These are phyloP conservation scores for Dacryopinax primogenitus DNA, from an alignment of 768 basidiomycete genomes.

Conservation along the genomic window DNA sequence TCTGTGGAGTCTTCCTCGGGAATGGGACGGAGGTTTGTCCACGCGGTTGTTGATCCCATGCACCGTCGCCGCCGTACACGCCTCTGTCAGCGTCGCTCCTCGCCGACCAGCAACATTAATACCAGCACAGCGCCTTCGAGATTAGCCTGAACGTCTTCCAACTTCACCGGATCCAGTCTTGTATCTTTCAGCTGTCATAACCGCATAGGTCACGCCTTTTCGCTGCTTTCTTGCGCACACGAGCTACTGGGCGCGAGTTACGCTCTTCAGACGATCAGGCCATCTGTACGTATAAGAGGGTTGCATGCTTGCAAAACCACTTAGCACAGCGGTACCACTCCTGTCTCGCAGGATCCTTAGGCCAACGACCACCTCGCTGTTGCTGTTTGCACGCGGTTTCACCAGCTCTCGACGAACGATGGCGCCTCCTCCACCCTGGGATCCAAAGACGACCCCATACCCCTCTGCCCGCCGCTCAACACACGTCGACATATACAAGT, in stretches of 20 bases:
- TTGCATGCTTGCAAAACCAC: not conserved
- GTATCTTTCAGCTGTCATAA: no score
- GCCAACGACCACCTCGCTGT: not conserved
- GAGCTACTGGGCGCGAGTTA: not conserved
- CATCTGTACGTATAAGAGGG: not conserved
- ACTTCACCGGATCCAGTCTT: no score
- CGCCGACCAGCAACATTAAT: no score
- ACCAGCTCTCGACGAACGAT: conserved; percentile 16
- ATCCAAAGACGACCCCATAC: conserved; percentile 38
- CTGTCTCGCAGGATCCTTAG: not conserved
- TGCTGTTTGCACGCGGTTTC: not conserved
- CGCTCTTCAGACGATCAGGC: not conserved
- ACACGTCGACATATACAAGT: conserved; percentile 56
- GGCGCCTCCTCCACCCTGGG: conserved; percentile 37
- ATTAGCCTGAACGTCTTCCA: no score
- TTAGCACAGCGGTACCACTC: not conserved
- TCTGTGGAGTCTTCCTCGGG: no score
- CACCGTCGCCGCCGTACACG: no score
- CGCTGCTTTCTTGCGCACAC: not conserved
- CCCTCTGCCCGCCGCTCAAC: conserved; percentile 53
- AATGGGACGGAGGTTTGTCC: no score
- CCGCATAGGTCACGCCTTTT: conserved; percentile 6
- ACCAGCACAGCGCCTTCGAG: no score
- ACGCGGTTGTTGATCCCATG: no score
- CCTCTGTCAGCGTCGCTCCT: no score